Conservation (phyloP, 768 basidiomycete genomes). For the Hebeloma cylindrosporum region DNA sequence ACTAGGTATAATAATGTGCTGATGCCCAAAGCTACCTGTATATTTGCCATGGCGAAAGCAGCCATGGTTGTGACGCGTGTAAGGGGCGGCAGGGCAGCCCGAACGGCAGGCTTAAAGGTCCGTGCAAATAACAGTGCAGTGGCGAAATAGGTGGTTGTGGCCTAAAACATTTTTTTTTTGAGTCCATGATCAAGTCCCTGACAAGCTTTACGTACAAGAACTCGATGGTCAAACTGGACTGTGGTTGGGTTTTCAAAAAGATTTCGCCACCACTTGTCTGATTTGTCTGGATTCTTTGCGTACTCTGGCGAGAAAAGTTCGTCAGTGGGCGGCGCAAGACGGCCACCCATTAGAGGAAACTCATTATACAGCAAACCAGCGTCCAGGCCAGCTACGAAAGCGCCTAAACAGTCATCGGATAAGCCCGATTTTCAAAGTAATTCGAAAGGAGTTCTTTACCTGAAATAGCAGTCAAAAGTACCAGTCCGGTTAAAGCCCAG, state of each 20-base stretch:
- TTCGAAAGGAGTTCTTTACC: constrained; percentile 46
- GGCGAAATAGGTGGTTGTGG: constrained; percentile 77
- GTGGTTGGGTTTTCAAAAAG: constrained; percentile 97
- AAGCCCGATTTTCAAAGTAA: background rate
- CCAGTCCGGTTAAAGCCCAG: constrained; percentile 68
- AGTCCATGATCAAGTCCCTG: background rate
- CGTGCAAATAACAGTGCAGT: constrained; percentile 63
- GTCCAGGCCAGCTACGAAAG: constrained; percentile 97
- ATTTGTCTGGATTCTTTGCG: constrained; percentile 63
- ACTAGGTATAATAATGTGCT: constrained; percentile 90
- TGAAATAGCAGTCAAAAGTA: constrained; percentile 90
- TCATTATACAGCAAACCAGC: constrained; percentile 98
- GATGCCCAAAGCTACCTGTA: constrained; percentile 69
- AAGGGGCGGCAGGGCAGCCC: constrained; percentile 62
- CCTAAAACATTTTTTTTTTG: constrained; percentile 43
- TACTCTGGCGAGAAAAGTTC: constrained; percentile 83
- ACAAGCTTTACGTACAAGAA: constrained; percentile 60
- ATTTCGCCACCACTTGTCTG: constrained; percentile 94
- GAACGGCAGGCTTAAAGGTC: constrained; percentile 56
- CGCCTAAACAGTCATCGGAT: constrained; percentile 52
- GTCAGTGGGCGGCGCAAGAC: constrained; percentile 73
- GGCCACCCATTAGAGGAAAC: constrained; percentile 94
- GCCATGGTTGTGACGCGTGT: constrained; percentile 52
- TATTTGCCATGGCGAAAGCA: constrained; percentile 77
- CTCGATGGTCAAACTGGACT: constrained; percentile 94